phyloP scores from a whole-genome alignment of 495 filamentous ascomycete genomes.

The Penicillium herquei region DNA sequence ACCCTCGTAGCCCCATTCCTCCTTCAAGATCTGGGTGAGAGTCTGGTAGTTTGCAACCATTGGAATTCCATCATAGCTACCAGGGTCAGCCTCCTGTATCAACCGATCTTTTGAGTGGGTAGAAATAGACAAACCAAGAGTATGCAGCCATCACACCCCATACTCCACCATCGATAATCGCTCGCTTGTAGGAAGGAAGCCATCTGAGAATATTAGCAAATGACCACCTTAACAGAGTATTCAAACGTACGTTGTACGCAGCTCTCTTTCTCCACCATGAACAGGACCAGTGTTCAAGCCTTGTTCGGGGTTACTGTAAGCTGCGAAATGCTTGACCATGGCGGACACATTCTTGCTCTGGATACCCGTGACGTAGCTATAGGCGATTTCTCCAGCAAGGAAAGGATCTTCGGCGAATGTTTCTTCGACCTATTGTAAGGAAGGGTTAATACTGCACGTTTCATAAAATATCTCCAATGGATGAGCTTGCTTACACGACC shows the following conservation, averaged over 20 bases:
- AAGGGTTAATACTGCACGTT: background rate
- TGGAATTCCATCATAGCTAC: constrained; percentile 61
- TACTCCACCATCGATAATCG: constrained; percentile 66
- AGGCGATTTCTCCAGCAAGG: constrained; percentile 60
- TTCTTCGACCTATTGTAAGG: constrained; percentile 55
- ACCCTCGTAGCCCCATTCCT: constrained; percentile 70
- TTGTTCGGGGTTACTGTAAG: constrained; percentile 63
- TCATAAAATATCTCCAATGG: background rate
- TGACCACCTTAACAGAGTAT: background rate
- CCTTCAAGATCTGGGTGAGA: constrained; percentile 63
- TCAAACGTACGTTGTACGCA: constrained; percentile 54
- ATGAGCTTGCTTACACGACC: constrained; percentile 46
- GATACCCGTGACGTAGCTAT: constrained; percentile 57
- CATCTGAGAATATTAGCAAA: constrained; percentile 33
- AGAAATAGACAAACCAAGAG: constrained; percentile 43
- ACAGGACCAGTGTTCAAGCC: constrained; percentile 68
- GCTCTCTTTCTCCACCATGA: constrained; percentile 65
- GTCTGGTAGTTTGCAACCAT: constrained; percentile 58
- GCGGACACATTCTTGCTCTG: constrained; percentile 63
- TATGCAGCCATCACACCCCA: constrained; percentile 69
- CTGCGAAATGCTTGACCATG: constrained; percentile 70
- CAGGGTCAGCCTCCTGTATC: background rate
- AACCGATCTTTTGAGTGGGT: background rate
- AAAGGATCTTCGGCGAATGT: constrained; percentile 65
- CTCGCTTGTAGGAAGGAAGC: constrained; percentile 62